Evolutionary conservation across 768 basidiomycete genomes (phyloP).

Genomic region (Steccherinum ochraceum): DNA sequence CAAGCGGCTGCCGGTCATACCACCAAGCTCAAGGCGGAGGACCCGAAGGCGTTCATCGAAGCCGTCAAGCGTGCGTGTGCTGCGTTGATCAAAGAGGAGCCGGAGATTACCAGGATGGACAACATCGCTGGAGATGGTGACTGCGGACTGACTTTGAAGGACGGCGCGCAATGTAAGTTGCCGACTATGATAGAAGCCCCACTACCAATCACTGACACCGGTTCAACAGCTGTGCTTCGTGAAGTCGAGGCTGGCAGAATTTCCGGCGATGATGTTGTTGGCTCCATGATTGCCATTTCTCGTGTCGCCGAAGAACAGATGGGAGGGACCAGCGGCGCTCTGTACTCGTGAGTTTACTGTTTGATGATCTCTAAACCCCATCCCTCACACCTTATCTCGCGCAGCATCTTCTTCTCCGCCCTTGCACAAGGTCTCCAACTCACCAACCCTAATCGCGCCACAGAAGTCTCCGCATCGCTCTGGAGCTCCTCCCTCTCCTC

Average conservation of each 20-base stretch:
- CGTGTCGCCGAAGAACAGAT: constrained; percentile 75
- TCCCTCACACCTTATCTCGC: neutral
- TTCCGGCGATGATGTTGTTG: constrained; percentile 56
- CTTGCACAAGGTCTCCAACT: constrained; percentile 67
- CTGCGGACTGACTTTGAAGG: constrained; percentile 61
- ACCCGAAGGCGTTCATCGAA: constrained; percentile 45
- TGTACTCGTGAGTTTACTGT: constrained; percentile 69
- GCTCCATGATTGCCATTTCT: constrained; percentile 61
- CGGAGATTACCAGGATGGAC: constrained; percentile 89
- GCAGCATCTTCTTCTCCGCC: constrained; percentile 86
- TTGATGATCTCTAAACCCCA: constrained; percentile 1
- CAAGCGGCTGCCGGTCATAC: constrained; percentile 2
- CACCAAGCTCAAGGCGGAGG: constrained; percentile 27
- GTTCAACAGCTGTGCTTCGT: constrained; percentile 47
- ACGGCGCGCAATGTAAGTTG: constrained; percentile 62
- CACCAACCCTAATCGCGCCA: constrained; percentile 21
- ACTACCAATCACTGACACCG: constrained; percentile 1
- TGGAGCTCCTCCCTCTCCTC: constrained; percentile 57
- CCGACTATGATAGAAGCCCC: constrained; percentile 6
- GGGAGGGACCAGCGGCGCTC: constrained; percentile 88
- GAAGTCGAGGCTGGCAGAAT: constrained; percentile 51
- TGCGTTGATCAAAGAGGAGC: constrained; percentile 70
- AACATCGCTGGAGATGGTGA: constrained; percentile 90
- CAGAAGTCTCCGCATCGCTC: constrained; percentile 38
- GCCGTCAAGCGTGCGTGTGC: constrained; percentile 55